phyloP scores from a whole-genome alignment of 306 rosid genomes.

The Glycine soja region DNA sequence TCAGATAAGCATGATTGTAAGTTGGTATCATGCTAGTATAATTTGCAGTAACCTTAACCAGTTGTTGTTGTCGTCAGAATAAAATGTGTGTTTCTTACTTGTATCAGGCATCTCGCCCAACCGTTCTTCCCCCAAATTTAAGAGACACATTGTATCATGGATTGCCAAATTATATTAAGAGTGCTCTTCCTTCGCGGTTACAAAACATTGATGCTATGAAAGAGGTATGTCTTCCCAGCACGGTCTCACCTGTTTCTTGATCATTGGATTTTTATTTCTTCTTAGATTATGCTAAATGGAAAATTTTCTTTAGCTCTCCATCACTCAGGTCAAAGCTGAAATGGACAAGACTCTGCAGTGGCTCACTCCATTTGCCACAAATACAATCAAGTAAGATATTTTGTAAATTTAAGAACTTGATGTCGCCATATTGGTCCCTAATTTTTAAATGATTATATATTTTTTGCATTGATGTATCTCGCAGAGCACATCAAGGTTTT shows the following conservation, averaged over 20 bases:
- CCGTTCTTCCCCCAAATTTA: constrained; percentile 71
- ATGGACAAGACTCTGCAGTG: constrained; percentile 79
- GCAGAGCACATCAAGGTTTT: constrained; percentile 92
- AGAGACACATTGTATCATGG: constrained; percentile 85
- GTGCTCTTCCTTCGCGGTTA: constrained; percentile 64
- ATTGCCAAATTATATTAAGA: constrained; percentile 72
- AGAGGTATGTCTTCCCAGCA: constrained; percentile 58
- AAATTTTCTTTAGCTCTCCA: constrained; percentile 60
- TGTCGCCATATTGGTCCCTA: too few relatives aligned
- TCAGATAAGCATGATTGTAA: constrained; percentile 85
- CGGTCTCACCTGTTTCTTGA: not conserved
- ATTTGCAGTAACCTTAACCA: constrained; percentile 15
- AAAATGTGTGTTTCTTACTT: constrained; percentile 8
- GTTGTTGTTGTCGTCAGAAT: not conserved
- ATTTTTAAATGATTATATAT: too few relatives aligned
- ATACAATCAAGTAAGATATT: constrained; percentile 74
- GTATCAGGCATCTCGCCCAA: constrained; percentile 77
- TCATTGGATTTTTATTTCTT: constrained; percentile 13
- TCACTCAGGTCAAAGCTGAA: constrained; percentile 69
- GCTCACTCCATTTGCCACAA: constrained; percentile 86
- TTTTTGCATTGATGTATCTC: constrained; percentile 4
- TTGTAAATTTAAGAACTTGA: not conserved
- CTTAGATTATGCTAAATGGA: constrained; percentile 38
- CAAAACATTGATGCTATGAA: constrained; percentile 57
- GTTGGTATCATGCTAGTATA: constrained; percentile 39